phyloP scores from a whole-genome alignment of 176 grass and related monocot species.

The Paspalum vaginatum region DNA sequence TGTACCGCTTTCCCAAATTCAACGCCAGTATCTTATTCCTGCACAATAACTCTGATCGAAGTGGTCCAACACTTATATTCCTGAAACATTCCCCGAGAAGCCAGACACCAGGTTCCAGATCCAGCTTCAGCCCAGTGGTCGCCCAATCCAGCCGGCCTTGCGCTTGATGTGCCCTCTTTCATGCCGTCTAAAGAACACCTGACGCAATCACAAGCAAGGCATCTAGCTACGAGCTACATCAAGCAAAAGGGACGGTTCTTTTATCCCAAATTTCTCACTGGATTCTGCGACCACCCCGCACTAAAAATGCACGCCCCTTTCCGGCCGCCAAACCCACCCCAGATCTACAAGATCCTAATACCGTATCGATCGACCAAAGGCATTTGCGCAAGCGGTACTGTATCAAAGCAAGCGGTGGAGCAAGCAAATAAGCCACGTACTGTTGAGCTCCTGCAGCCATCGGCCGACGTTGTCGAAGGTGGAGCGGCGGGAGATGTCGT shows the following conservation, averaged over 20 bases:
- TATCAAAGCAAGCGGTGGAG: not conserved
- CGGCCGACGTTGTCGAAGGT: constrained; percentile 65
- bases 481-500: constrained; percentile 62
- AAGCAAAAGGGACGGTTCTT: not conserved
- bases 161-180: not conserved
- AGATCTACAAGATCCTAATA: constrained; percentile 42
- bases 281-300: not conserved
- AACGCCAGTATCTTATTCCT: not conserved
- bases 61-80: constrained; percentile 34
- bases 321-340: not conserved
- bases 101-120: constrained; percentile 47
- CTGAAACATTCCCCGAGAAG: constrained; percentile 33
- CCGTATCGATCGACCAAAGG: not conserved
- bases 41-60: not conserved
- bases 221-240: constrained; percentile 17
- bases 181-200: constrained; percentile 22
- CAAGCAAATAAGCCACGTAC: constrained; percentile 8
- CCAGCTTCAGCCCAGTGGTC: constrained; percentile 47
- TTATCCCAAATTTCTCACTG: not conserved
- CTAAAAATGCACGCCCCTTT: constrained; percentile 3
- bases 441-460: constrained; percentile 69
- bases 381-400: not conserved
- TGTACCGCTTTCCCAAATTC: not conserved
- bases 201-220: constrained; percentile 25
- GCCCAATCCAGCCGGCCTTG: not conserved